Evolutionary conservation across 2,329 filamentous ascomycete species (phyloP).

Genomic region (Fusarium virguliforme): DNA sequence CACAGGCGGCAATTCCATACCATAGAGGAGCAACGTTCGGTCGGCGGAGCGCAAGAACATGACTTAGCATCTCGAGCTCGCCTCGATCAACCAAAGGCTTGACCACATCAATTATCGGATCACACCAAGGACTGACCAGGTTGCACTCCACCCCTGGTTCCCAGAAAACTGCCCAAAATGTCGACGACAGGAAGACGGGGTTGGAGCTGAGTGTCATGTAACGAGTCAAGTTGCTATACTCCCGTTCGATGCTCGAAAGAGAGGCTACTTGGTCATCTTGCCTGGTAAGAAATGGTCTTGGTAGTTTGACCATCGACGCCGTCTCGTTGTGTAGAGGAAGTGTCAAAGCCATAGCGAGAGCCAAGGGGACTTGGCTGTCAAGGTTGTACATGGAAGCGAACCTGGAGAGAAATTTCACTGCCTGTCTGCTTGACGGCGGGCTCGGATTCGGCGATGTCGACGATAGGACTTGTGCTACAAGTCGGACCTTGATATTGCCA

Average conservation of each 20-base stretch:
- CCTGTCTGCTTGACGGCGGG: constrained; percentile 21
- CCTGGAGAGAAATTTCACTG: constrained; percentile 12
- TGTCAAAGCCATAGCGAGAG: constrained; percentile 18
- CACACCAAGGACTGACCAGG: constrained; percentile 12
- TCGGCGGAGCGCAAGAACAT: constrained; percentile 18
- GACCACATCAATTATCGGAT: constrained; percentile 23
- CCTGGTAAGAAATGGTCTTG: constrained; percentile 13
- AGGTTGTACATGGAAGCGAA: constrained; percentile 25
- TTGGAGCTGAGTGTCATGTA: constrained; percentile 28
- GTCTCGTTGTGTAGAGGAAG: constrained; percentile 20
- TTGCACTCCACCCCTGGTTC: constrained; percentile 9
- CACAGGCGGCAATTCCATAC: constrained; percentile 25
- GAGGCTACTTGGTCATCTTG: constrained; percentile 11
- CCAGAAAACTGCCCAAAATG: constrained; percentile 23
- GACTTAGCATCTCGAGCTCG: neutral
- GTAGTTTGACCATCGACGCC: constrained; percentile 16
- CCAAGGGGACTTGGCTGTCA: neutral
- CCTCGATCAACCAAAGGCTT: constrained; percentile 8
- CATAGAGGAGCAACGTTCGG: constrained; percentile 17
- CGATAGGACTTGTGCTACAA: constrained; percentile 6
- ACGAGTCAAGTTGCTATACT: constrained; percentile 20
- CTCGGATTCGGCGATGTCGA: constrained; percentile 3
- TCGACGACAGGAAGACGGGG: constrained; percentile 24
- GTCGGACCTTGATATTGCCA: constrained; percentile 15
- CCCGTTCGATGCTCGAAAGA: constrained; percentile 19